Conservation (phyloP, 2,329 filamentous ascomycete genomes). For the Domatiomyces catenatus region DNA sequence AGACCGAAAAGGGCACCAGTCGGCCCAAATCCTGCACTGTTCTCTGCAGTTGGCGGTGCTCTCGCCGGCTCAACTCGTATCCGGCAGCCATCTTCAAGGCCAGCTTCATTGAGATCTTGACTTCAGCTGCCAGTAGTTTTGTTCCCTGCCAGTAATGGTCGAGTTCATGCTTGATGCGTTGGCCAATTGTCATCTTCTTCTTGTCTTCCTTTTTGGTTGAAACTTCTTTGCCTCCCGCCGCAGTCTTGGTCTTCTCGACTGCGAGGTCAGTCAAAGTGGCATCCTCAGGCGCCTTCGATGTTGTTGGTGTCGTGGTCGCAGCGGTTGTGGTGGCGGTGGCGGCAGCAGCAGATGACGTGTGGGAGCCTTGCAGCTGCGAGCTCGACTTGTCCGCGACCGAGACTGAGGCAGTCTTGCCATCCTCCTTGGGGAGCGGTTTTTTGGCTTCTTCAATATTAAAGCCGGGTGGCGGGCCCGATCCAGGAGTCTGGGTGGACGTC, state of each 20-base stretch:
- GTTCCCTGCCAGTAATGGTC: constrained; percentile 98
- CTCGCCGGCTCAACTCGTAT: constrained; percentile 87
- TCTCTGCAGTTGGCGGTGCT: constrained; percentile 69
- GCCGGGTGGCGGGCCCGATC: constrained; percentile 62
- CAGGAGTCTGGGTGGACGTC: constrained; percentile 34
- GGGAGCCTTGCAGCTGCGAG: constrained; percentile 25
- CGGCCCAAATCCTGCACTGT: constrained; percentile 89
- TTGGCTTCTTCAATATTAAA: constrained; percentile 85
- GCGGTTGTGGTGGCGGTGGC: constrained; percentile 4
- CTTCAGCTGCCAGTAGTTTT: constrained; percentile 80
- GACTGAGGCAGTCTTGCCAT: constrained; percentile 17
- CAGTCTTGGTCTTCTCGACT: constrained; percentile 35
- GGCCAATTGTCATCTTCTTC: constrained; percentile 74
- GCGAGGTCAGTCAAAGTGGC: constrained; percentile 47
- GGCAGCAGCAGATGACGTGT: constrained; percentile 14
- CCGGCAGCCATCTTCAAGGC: constrained; percentile 95
- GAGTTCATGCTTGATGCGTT: constrained; percentile 88
- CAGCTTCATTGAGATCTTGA: constrained; percentile 79
- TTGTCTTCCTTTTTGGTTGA: constrained; percentile 54
- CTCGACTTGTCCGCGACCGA: constrained; percentile 11
- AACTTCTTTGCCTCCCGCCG: constrained; percentile 25
- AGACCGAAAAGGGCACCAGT: constrained; percentile 88
- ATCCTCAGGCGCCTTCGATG: constrained; percentile 33
- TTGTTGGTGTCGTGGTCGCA: constrained; percentile 28
- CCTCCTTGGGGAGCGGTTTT: constrained; percentile 56